Base-by-base conservation (phyloP, 768 basidiomycete genomes). In the Mycena rosella region DNA sequence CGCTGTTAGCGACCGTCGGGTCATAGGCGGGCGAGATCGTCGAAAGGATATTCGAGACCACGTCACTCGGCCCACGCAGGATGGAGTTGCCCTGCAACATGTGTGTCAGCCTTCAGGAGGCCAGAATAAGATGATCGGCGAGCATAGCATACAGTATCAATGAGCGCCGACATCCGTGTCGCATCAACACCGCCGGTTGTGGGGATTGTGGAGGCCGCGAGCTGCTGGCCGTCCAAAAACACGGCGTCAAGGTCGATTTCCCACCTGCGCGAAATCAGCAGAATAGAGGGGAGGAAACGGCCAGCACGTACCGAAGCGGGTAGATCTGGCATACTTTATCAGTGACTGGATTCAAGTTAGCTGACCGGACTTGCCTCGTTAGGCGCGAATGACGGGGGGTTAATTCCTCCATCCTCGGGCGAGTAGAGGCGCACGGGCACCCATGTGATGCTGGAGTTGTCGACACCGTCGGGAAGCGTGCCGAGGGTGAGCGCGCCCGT, bases 231-330 rank as follows among this genome's bases (percentile, higher is more conserved):
- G 68, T 92, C 87, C 38, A 93, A 80, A 74, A 82, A 92, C 10
- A 92, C 89, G 48, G 83, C 88, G 48, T 91, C 91, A 6, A 92
- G 72, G 5, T 87, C 84, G 29, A 92, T 84, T 74, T 93, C 91
- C 91, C 91, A 92, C 13, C 84, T 83, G 64, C 80, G 4, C 7
- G 10, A 14, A 2, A 15, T 52, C 81, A 65, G 42, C 24, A 22
- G 3, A 38, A 30, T 13, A 22, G 22, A 15, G 29, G 17, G 5
- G 38, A 15, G n/a, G n/a, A n/a, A n/a, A 20, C 47, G 47, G 15
- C 7, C 3, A 5, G 30, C 29, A 74, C 78, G 17, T 67, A 82
- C 79, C 70, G 70, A 8, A 79, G 79, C 47, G 83, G 81, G 73
- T 83, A 83, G 27, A 78, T 69, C 82, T 67, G 22, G 4, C 15